Conservation (phyloP, 805 yeast genomes). For the Candida gorgasii region DNA sequence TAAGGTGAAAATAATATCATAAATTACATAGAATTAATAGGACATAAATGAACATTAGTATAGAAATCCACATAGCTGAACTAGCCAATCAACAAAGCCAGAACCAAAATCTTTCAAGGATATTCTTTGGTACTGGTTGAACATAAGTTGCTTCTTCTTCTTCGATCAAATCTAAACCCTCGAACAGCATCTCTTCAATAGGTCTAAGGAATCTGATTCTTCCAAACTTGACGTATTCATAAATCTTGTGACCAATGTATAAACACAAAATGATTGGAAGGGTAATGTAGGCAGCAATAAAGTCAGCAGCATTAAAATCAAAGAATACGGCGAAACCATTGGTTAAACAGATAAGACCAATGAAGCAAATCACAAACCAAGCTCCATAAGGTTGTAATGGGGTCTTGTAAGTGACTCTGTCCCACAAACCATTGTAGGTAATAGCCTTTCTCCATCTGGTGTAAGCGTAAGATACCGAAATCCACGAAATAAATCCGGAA, state of each 20-base stretch:
- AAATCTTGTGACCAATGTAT: conserved; percentile 59
- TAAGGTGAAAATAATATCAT: not conserved
- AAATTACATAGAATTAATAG: not conserved
- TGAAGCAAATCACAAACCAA: conserved; percentile 51
- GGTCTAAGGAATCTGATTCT: conserved; percentile 46
- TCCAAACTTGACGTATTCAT: conserved; percentile 32
- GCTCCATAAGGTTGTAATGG: conserved; percentile 59
- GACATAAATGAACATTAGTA: not conserved
- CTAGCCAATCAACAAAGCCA: conserved; percentile 32
- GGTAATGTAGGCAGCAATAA: conserved; percentile 72
- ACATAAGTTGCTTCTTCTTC: conserved; percentile 45
- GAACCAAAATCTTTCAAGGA: conserved; percentile 47
- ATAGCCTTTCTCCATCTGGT: conserved; percentile 68
- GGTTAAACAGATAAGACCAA: conserved; percentile 57
- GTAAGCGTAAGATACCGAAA: conserved; percentile 52
- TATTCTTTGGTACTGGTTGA: conserved; percentile 41
- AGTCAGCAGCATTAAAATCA: conserved; percentile 55
- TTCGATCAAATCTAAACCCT: conserved; percentile 63
- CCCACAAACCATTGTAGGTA: conserved; percentile 48
- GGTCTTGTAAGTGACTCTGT: conserved; percentile 60
- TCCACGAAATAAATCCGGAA: conserved; percentile 69
- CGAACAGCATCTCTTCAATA: conserved; percentile 52
- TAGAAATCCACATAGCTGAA: not conserved
- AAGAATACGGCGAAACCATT: conserved; percentile 74
- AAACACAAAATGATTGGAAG: conserved; percentile 55